A percentile compares a stretch with the other conserved stretches of the same genome.
Evolutionary conservation across 352 stramenopile genomes (phyloP).

Genomic region (Pelagophyceae sp.): DNA sequence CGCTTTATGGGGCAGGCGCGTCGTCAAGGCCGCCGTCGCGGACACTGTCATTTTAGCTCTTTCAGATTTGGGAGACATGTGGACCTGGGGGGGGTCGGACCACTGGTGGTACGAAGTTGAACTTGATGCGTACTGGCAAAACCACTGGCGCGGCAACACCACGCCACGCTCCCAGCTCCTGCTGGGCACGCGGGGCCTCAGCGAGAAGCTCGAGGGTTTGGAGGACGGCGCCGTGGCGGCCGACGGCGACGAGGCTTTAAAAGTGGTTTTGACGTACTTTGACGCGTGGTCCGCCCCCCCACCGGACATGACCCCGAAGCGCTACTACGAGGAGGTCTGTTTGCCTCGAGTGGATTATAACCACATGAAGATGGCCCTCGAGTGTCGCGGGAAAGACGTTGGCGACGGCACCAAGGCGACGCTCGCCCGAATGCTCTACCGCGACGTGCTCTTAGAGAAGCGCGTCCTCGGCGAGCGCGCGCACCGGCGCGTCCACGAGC

Average conservation of each 20-base stretch:
- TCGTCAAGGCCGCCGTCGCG: constrained; percentile 60
- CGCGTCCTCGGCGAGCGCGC: constrained; percentile 36
- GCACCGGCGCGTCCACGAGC: constrained; percentile 32
- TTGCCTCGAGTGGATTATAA: constrained; percentile 62
- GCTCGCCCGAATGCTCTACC: constrained; percentile 60
- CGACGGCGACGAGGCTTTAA: constrained; percentile 44
- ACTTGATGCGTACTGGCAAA: constrained; percentile 41
- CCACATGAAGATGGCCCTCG: constrained; percentile 54
- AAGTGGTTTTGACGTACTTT: constrained; percentile 62
- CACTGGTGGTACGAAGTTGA: constrained; percentile 52
- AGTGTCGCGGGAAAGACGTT: constrained; percentile 60
- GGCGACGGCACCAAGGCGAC: constrained; percentile 70
- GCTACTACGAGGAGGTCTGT: constrained; percentile 73
- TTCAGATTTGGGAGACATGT: constrained; percentile 64
- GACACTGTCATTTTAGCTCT: constrained; percentile 74
- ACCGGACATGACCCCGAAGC: constrained; percentile 55
- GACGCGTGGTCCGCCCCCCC: constrained; percentile 69
- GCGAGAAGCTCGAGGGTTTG: constrained; percentile 24
- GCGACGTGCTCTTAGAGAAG: constrained; percentile 72
- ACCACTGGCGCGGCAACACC: constrained; percentile 43
- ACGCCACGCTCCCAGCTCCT: constrained; percentile 42
- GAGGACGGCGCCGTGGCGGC: constrained; percentile 29
- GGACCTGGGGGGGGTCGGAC: constrained; percentile 70
- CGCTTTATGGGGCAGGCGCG: constrained; percentile 70
- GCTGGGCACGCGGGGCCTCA: constrained; percentile 34